Conservation (phyloP, 371 early-diverging fungal genomes). For the Zancudomyces culisetae region DNA sequence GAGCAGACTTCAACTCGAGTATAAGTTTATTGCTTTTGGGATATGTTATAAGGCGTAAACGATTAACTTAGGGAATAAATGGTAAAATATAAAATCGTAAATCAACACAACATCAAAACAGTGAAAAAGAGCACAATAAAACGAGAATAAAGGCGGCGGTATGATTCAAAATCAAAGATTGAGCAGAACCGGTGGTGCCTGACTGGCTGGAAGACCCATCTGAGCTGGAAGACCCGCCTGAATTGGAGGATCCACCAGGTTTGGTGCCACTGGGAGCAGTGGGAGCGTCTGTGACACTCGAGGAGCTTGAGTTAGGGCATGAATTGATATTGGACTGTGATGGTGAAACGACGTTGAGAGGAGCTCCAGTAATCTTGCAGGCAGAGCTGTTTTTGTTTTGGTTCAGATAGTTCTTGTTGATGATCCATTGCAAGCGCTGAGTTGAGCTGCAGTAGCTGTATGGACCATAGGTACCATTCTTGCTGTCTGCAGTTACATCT, state of each 20-base stretch:
- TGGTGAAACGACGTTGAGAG: neutral
- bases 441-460: conserved; percentile 11
- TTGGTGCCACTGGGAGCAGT: too few species aligned
- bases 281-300: neutral
- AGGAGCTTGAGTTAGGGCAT: neutral
- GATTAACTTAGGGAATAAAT: too few species aligned
- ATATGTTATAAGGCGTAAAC: too few species aligned
- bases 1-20: too few species aligned
- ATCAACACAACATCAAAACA: too few species aligned
- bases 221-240: neutral
- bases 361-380: too few species aligned
- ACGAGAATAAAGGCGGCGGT: too few species aligned
- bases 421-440: conserved; percentile 17
- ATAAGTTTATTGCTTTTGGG: too few species aligned
- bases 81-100: too few species aligned
- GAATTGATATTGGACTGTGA: neutral
- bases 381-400: conserved; percentile 6
- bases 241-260: neutral
- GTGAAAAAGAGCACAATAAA: too few species aligned
- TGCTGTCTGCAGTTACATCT: conserved; percentile 11
- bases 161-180: too few species aligned
- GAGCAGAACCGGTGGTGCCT: too few species aligned
- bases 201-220: neutral
- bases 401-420: conserved; percentile 16
- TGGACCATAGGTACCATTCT: conserved; percentile 16